A percentile compares a stretch with the other conserved stretches of the same genome.
Conservation (phyloP, 2,329 filamentous ascomycete genomes). For the Penicillium sp. region DNA sequence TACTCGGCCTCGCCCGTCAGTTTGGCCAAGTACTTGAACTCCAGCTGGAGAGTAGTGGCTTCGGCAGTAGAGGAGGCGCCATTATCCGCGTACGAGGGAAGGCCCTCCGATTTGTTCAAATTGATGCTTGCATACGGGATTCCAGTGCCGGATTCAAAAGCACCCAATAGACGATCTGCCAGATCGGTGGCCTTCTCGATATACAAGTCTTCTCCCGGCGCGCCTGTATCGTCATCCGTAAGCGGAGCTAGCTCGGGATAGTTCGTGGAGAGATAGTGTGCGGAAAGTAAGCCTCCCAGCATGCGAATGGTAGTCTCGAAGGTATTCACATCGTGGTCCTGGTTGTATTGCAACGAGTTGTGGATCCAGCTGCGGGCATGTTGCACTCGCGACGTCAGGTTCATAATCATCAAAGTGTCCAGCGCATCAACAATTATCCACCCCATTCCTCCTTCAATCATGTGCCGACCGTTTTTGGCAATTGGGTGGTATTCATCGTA, state of each 20-base stretch:
- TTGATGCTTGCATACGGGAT: conserved; percentile 88
- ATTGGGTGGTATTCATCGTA: conserved; percentile 75
- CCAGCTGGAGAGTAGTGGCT: conserved; percentile 81
- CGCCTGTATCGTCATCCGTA: conserved; percentile 60
- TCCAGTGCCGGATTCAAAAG: conserved; percentile 78
- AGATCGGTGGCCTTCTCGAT: conserved; percentile 92
- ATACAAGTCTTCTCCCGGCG: conserved; percentile 78
- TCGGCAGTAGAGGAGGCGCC: conserved; percentile 92
- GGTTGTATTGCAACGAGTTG: conserved; percentile 74
- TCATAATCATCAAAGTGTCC: conserved; percentile 98
- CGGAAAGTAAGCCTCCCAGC: conserved; percentile 83
- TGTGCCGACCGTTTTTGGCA: too few species aligned
- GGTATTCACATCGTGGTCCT: conserved; percentile 90
- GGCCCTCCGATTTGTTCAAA: conserved; percentile 63
- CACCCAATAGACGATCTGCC: conserved; percentile 74
- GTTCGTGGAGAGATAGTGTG: conserved; percentile 82
- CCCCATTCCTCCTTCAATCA: conserved; percentile 78
- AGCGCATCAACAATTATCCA: conserved; percentile 97
- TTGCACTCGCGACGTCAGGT: conserved; percentile 72
- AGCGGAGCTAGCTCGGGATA: conserved; percentile 70
- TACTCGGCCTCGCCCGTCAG: conserved; percentile 85
- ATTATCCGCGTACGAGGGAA: conserved; percentile 73
- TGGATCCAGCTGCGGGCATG: conserved; percentile 85
- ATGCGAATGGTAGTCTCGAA: conserved; percentile 98
- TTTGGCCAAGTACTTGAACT: conserved; percentile 94